These are phyloP conservation scores for Drechslerella stenobrocha DNA, from an alignment of 2,329 filamentous ascomycete species.

Conservation along the genomic window DNA sequence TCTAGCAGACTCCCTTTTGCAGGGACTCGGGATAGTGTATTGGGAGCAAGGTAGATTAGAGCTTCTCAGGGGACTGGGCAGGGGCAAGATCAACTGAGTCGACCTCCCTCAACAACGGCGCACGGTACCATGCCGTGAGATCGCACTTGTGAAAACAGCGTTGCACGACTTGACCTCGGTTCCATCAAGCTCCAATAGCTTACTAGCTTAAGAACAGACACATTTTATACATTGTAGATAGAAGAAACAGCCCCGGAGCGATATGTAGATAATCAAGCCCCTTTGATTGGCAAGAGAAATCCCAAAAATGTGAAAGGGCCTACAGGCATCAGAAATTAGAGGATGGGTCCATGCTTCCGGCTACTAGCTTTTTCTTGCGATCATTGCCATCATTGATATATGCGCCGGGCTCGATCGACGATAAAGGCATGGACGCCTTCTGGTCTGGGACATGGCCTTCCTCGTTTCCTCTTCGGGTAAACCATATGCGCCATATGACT, in stretches of 20 bases:
- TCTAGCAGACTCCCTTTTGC: conserved; percentile 75
- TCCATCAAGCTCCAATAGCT: no score
- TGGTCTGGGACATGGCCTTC: conserved; percentile 10
- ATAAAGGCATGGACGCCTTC: conserved; percentile 10
- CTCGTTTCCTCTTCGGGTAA: conserved; percentile 25
- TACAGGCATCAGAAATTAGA: conserved; percentile 47
- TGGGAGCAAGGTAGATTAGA: conserved; percentile 68
- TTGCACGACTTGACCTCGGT: no score
- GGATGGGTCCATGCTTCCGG: conserved; percentile 28
- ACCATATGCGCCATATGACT: conserved; percentile 47
- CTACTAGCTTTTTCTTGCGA: conserved; percentile 18
- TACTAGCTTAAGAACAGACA: no score
- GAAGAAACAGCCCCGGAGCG: no score
- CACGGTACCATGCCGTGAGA: not conserved
- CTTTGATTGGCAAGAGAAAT: no score
- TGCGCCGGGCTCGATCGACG: conserved; percentile 15
- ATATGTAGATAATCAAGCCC: no score
- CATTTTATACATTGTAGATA: no score
- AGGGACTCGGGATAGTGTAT: conserved; percentile 74
- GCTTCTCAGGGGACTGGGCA: conserved; percentile 50
- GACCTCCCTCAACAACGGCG: not conserved
- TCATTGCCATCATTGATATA: conserved; percentile 25
- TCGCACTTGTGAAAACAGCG: no score
- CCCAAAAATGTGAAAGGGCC: no score
- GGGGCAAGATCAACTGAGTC: not conserved